Evolutionary conservation across 176 grass and related monocot genomes (phyloP), one percentile per base, ranked within the genome.

Genomic region (Cymbopogon citratus): DNA sequence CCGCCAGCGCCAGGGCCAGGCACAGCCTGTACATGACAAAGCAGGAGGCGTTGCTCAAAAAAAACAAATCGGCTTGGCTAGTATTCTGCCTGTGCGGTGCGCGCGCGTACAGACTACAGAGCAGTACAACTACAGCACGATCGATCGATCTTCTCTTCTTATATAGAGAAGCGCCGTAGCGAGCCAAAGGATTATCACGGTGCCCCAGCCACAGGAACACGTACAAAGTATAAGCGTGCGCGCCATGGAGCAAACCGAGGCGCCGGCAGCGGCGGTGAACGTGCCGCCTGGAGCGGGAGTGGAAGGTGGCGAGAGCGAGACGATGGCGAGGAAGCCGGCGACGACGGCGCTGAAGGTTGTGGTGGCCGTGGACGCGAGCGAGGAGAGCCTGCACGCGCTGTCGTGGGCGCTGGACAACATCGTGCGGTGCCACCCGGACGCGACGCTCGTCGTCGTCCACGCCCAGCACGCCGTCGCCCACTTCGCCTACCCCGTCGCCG

Each of bases 331-430:
- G 19, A 54, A 54, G 49, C 12, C 43, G 43, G 43, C 43, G 43
- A 45, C 43, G n/a, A n/a, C n/a, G 44, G 72, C 11, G 66, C 85
- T 94, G 86, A 92, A 91, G 74, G 86, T 92, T 70, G 66, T 86
- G 74, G 92, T 40, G 72, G 95, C 90, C 1, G 81, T 98, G 64
- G 95, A 98, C 71, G 92, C 93, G 66, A 98, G 86, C 86, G 92
- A 98, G 28, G 92, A 69, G 57, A 98, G 95, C 86, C 49, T 92
- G 10, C 72, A 86, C 23, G 92, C 95, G 73, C 63, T 98, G 78
- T 69, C 83, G 29, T 97, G 94, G 94, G 80, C 83, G 41, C 81
- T 97, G 5, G 92, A 97, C 64, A 82, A 81, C 41, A 34, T 97
- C 66, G 63, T 97, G 28, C n/a, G 71, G 4, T 40, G 15, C 24